A percentile compares a stretch with the other conserved stretches of the same genome.
Conservation (phyloP, 164 flowering plant species). For the Vitis labrusca region DNA sequence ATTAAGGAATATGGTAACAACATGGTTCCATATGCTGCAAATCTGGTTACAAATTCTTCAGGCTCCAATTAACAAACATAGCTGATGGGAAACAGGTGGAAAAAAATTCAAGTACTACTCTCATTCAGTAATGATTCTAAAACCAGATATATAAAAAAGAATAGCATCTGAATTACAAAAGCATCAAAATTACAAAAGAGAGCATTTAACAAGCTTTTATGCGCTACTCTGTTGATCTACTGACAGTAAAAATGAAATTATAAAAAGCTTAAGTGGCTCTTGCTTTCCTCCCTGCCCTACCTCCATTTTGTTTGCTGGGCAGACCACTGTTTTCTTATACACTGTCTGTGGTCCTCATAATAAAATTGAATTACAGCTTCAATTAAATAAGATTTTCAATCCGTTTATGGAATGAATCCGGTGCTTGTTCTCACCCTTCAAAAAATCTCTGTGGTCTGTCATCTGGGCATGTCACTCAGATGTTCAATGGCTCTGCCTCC, state of each 20-base stretch:
- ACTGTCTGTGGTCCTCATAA: background rate
- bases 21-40: too few relatives aligned
- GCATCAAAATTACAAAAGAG: too few relatives aligned
- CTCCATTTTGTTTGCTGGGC: slow-evolving; percentile 1
- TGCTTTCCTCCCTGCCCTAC: background rate
- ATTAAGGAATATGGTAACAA: too few relatives aligned
- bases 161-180: slow-evolving; percentile 7
- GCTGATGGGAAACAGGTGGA: too few relatives aligned
- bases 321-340: slow-evolving; percentile 17
- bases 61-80: too few relatives aligned
- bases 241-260: background rate
- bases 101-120: too few relatives aligned
- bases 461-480: slow-evolving; percentile 19
- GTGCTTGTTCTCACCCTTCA: slow-evolving; percentile 5
- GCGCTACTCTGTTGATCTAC: slow-evolving; percentile 6
- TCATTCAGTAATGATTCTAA: background rate
- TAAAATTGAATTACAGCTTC: slow-evolving; percentile 8
- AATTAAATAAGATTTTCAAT: background rate
- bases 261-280: background rate
- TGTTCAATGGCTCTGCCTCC: slow-evolving; percentile 60
- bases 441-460: slow-evolving; percentile 6
- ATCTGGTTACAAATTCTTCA: too few relatives aligned
- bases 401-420: slow-evolving; percentile 11
- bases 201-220: background rate
- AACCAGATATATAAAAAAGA: slow-evolving; percentile 3